Base-by-base conservation (phyloP, 2,329 filamentous ascomycete species). In the Zopfia rhizophila region DNA sequence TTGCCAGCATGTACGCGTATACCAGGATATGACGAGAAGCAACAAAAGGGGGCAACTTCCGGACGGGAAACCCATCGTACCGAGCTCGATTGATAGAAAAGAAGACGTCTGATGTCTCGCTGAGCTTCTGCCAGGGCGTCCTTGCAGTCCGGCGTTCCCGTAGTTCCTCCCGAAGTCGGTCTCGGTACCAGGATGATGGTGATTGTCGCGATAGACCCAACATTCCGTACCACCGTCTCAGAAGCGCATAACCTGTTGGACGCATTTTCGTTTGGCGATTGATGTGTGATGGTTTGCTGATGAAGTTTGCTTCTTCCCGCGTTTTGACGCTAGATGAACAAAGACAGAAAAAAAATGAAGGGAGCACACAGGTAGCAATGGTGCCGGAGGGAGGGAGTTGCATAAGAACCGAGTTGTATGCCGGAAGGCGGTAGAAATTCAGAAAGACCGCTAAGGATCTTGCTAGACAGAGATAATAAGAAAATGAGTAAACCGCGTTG, bases 61-160 rank as follows among this genome's bases (percentile, higher is more conserved):
- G 52, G 32, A 74, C 50, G 7, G 63, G 57, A 39, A 66, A 65
- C 3, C 71, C 73, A 55, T 77, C 74, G 48, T 74, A 61, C 2
- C 51, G 58, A 14, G 75, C 70, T 38, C 75, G 64, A 56, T 61
- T 71, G 38, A 76, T 63, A 16, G 66, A 61, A 58, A 75, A 78
- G 36, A 77, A 66, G 18, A 78, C 72, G 45, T 78, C 75, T 3
- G 75, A 66, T 4, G 72, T 72, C 52, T 78, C 75, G 61, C 75
- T 78, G n/a, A 78, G 56, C 38, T 60, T 69, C 37, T 65, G 46
- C 38, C 63, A 53, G 11, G 16, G 30, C 4, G 61, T 69, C 3
- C 39, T 52, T 19, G 75, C 74, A 1, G 31, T 42, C 14, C 58
- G 61, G 13, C 58, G 63, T 49, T 78, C 75, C 11, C 19, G 41